phyloP scores from a whole-genome alignment of 495 filamentous ascomycete genomes.

The Aspergillus baeticus region DNA sequence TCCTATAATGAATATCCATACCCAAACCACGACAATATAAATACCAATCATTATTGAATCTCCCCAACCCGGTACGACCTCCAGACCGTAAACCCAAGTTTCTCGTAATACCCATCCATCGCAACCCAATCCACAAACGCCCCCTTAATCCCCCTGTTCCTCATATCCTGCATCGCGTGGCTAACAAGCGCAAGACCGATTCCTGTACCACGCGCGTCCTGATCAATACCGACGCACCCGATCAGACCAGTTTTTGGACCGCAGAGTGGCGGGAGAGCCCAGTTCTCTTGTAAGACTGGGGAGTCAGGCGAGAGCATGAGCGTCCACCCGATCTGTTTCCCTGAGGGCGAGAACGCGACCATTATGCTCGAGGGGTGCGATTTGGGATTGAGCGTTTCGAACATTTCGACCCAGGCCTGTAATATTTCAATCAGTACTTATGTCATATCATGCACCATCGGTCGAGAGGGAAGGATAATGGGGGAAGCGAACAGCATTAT shows the following conservation, averaged over 20 bases:
- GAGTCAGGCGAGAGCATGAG: constrained; percentile 43
- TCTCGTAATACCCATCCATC: constrained; percentile 50
- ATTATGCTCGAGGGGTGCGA: constrained; percentile 45
- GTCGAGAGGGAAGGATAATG: background rate
- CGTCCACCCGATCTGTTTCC: constrained; percentile 49
- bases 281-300: constrained; percentile 30
- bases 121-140: constrained; percentile 53
- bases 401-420: constrained; percentile 50
- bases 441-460: background rate
- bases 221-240: constrained; percentile 50
- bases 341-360: constrained; percentile 40
- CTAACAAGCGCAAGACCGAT: constrained; percentile 47
- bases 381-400: constrained; percentile 35
- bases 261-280: constrained; percentile 46
- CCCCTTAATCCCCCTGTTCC: constrained; percentile 42
- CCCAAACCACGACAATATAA: no score
- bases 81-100: constrained; percentile 44
- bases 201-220: constrained; percentile 35
- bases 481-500: constrained; percentile 32
- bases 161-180: constrained; percentile 51
- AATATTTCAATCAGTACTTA: background rate
- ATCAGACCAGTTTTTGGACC: constrained; percentile 49
- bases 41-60: constrained; percentile 13
- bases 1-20: no score
- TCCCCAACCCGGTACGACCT: constrained; percentile 43